Percentiles rank a stretch among this genome's conserved stretches.
Conservation (phyloP, 768 basidiomycete genomes). For the Gymnopilus junonius region DNA sequence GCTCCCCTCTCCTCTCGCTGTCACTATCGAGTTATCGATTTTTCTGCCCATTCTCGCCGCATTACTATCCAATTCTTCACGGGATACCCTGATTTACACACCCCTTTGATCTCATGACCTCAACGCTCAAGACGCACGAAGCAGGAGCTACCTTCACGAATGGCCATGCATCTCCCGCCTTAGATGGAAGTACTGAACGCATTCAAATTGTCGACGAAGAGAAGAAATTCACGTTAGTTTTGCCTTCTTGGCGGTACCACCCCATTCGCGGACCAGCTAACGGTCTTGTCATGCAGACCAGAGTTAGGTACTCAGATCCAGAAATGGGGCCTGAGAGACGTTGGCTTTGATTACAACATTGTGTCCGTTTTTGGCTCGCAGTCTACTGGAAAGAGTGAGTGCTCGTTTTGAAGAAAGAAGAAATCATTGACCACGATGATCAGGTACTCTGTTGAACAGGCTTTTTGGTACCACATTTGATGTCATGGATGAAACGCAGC, state of each 20-base stretch:
- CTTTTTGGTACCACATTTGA: constrained; percentile 98
- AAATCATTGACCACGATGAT: constrained; percentile 6
- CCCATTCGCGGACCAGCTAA: neutral
- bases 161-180: constrained; percentile 19
- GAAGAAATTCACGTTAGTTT: constrained; percentile 89
- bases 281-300: constrained; percentile 42
- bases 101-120: constrained; percentile 11
- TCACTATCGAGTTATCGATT: neutral
- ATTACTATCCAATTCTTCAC: neutral
- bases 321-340: constrained; percentile 88
- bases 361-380: constrained; percentile 97
- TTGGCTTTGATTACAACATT: constrained; percentile 94
- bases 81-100: constrained; percentile 12
- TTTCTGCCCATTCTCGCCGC: neutral
- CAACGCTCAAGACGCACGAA: constrained; percentile 5
- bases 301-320: constrained; percentile 75
- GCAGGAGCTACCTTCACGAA: constrained; percentile 4
- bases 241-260: neutral
- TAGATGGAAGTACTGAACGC: constrained; percentile 46
- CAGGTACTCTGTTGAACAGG: constrained; percentile 94
- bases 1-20: neutral
- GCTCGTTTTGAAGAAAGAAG: neutral
- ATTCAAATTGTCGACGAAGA: constrained; percentile 92
- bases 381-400: constrained; percentile 92
- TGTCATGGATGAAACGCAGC: constrained; percentile 93